Conservation (phyloP, 768 basidiomycete genomes). For the Boletellus emodensis region DNA sequence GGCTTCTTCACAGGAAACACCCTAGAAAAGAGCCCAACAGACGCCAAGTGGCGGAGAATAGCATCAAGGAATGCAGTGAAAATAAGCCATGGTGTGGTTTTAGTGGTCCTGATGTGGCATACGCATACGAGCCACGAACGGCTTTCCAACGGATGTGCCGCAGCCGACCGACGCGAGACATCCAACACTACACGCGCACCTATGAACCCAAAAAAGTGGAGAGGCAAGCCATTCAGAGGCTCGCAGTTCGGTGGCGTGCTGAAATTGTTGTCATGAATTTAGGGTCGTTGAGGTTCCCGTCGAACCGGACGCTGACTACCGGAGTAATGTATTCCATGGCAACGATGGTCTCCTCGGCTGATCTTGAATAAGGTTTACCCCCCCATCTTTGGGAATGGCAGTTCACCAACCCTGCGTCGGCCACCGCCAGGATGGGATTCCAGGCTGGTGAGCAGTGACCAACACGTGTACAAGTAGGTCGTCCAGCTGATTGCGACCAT, state of each 20-base stretch:
- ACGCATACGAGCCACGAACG: constrained; percentile 35
- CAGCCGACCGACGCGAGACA: constrained; percentile 38
- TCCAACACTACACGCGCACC: constrained; percentile 67
- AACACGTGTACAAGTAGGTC: neutral
- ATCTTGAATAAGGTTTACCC: constrained; percentile 27
- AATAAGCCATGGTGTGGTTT: constrained; percentile 34
- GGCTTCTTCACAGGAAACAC: constrained; percentile 18
- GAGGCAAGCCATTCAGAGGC: constrained; percentile 38
- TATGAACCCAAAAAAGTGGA: constrained; percentile 50
- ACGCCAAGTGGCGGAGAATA: constrained; percentile 15
- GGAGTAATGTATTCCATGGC: constrained; percentile 36
- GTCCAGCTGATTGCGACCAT: constrained; percentile 12
- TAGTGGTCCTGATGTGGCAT: constrained; percentile 22
- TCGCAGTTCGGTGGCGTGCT: neutral
- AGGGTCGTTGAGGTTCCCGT: constrained; percentile 64
- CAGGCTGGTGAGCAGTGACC: constrained; percentile 38
- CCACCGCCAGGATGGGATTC: constrained; percentile 50
- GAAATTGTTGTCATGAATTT: neutral
- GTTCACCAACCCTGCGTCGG: constrained; percentile 54
- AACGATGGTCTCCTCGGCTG: neutral
- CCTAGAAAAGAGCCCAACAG: constrained; percentile 8
- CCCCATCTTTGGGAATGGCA: constrained; percentile 56
- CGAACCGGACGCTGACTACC: constrained; percentile 57
- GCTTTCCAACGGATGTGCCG: constrained; percentile 48
- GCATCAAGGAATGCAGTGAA: constrained; percentile 37